A percentile compares a stretch with the other conserved stretches of the same genome.
phyloP scores from a whole-genome alignment of 2,329 filamentous ascomycete genomes.

The Paracoccidioides brasiliensis region DNA sequence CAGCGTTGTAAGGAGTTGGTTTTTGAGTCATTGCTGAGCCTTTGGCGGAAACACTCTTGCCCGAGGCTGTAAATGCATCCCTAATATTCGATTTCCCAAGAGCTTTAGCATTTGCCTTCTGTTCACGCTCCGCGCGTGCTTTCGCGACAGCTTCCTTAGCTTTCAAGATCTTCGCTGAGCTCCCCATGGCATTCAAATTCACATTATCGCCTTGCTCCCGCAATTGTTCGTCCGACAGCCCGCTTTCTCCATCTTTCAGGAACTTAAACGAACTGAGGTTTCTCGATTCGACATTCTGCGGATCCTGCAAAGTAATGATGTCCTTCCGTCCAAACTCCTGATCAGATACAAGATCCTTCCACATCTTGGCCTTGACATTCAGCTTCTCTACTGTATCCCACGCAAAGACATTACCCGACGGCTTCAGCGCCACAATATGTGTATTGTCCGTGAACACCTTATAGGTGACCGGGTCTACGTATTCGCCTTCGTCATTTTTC shows the following conservation, averaged over 20 bases:
- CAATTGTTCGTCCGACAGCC: constrained; percentile 56
- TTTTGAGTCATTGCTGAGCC: constrained; percentile 15
- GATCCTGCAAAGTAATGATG: constrained; percentile 92
- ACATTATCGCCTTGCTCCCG: constrained; percentile 54
- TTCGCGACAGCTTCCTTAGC: constrained; percentile 91
- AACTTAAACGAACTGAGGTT: constrained; percentile 84
- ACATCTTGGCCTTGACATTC: constrained; percentile 95
- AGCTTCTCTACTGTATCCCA: constrained; percentile 91
- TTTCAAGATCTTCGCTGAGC: constrained; percentile 67
- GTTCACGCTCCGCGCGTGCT: constrained; percentile 60
- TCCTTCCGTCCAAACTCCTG: constrained; percentile 76
- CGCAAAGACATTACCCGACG: constrained; percentile 86
- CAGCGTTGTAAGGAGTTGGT: constrained; percentile 61
- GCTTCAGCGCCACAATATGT: constrained; percentile 78
- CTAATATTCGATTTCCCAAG: constrained; percentile 10
- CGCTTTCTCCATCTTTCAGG: constrained; percentile 64
- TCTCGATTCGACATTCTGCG: constrained; percentile 70
- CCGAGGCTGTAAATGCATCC: constrained; percentile 4
- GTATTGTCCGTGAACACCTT: constrained; percentile 98
- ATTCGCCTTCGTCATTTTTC: constrained; percentile 81
- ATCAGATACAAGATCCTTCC: constrained; percentile 81
- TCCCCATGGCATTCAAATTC: constrained; percentile 68
- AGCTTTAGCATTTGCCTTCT: constrained; percentile 44
- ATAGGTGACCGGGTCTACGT: constrained; percentile 92
- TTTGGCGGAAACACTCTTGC: constrained; percentile 16